Evolutionary conservation across 2,329 filamentous ascomycete species (phyloP), one percentile per base, ranked within the genome.

Genomic region (Escovopsis sp.): DNA sequence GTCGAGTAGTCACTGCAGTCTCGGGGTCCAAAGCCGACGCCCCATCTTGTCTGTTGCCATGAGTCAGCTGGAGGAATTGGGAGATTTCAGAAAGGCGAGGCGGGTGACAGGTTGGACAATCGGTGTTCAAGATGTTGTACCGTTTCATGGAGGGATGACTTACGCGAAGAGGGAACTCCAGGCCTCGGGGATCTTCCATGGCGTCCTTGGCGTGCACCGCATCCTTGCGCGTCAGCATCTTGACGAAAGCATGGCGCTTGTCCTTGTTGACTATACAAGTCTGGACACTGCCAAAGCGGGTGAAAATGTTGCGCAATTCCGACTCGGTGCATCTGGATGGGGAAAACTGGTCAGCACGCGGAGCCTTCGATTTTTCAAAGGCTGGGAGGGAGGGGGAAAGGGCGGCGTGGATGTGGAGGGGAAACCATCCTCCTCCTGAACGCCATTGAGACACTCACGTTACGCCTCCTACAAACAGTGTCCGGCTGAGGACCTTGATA

Each of bases 241-340:
- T 98, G 50, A 98, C 88, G 55, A 98, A 98, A 5, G 90, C 90
- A 57, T 98, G 90, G 14, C 90, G 82, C 62, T 96, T 98, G 52
- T 98, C 90, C 50, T 85, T 81, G 62, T 98, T 96, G 45, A 94
- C 87, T 45, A 98, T 98, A 59, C 88, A 96, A 2, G 88, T 94
- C 58, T 98, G 90, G 4, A 98, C 90, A 35, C 77, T 67, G 39
- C 90, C 90, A 52, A 78, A 94, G 31, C 76, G 76, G 49, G 65
- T 68, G 56, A 98, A 98, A 31, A 93, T 76, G 34, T 63, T 63
- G 35, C 86, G 77, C 35, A 98, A 68, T 54, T 96, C 86, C 39
- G 70, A 65, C 57, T 98, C 88, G 6, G 81, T 77, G 39, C 74
- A 79, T 27, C 77, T 81, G 39, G 16, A 42, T 8, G 21, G 21